These are phyloP conservation scores for Solanum etuberosum DNA, from an alignment of 257 asterid species.

Conservation along the genomic window DNA sequence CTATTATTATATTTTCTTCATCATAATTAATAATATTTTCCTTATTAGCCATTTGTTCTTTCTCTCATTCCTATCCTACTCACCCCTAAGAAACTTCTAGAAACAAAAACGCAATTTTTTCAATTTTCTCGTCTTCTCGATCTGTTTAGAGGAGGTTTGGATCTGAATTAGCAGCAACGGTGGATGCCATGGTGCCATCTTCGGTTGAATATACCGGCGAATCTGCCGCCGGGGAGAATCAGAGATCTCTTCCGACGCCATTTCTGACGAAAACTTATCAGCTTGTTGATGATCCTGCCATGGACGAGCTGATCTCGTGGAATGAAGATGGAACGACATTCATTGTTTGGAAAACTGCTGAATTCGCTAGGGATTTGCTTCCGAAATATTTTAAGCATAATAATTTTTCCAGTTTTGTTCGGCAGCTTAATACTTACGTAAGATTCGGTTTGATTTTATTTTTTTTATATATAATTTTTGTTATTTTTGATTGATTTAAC, in stretches of 20 bases:
- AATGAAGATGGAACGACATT: conserved; percentile 74
- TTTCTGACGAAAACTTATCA: conserved; percentile 74
- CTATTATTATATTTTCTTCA: background rate
- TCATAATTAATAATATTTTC: background rate
- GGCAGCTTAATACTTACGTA: conserved; percentile 83
- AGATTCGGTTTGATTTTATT: background rate
- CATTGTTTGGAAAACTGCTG: conserved; percentile 86
- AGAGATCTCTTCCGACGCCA: conserved; percentile 70
- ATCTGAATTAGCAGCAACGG: background rate
- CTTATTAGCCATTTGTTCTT: background rate
- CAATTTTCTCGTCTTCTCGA: background rate
- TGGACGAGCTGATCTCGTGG: conserved; percentile 80
- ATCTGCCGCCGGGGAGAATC: conserved; percentile 37
- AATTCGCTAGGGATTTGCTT: conserved; percentile 72
- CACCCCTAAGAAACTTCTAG: conserved; percentile 18
- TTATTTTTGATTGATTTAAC: background rate
- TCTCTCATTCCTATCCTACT: background rate
- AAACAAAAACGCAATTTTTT: background rate
- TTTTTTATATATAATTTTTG: background rate
- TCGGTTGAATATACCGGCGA: conserved; percentile 28
- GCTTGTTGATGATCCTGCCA: conserved; percentile 57
- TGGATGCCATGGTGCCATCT: conserved; percentile 8
- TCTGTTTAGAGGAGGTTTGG: background rate
- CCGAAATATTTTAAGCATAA: conserved; percentile 86
- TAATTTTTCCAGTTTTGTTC: conserved; percentile 87